Base-by-base conservation (phyloP, 164 flowering plant genomes). In the Litsea cubeba region DNA sequence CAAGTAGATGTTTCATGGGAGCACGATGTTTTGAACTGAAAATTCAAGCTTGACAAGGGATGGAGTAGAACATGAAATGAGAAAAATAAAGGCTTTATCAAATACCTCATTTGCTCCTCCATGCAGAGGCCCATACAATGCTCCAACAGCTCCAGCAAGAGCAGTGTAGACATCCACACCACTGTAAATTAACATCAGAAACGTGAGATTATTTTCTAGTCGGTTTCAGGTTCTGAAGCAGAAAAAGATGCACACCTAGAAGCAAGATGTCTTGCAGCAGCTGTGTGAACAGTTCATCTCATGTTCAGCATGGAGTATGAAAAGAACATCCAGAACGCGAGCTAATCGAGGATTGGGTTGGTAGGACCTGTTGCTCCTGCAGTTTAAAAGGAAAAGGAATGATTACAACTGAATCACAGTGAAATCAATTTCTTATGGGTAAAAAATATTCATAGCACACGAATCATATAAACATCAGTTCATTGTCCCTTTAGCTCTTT, bases 121-220 rank as follows among this genome's bases (percentile, higher is more conserved):
- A 84, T 96, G 99, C 77, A 96, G 97, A 60, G 99, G 99, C 50
- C 99, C 99, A 88, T 96, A 96, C 18, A 96, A 76, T 50, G 99
- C 99, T 76, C 99, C 99, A 81, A 94, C 97, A 73, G 98, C 99
- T 62, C 98, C 99, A 81, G 99, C 88, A 82, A 96, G 93, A 74
- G 99, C 98, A 68, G 98, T 94, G 86, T 89, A 96, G 18, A 96
- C 98, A 91, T 96, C 99, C 73, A 96, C 99, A 10, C 98, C 99
- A 81, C 99, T 96, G 85, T 49, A 25, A 23, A 70, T 50, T 24
- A 76, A 30, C 32, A 25, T 50, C 50, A 68, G 63, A 67, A 50
- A 35, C 49, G 1, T 67, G 26, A 24, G 68, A 65, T 70, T 10
- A 30, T 60, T 60, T 76, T 18, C 12, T 66, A 30, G 54, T 40